Percentiles rank a stretch among this genome's conserved stretches.
phyloP scores from a whole-genome alignment of 2,329 filamentous ascomycete genomes.

The Aureobasidium lini region DNA sequence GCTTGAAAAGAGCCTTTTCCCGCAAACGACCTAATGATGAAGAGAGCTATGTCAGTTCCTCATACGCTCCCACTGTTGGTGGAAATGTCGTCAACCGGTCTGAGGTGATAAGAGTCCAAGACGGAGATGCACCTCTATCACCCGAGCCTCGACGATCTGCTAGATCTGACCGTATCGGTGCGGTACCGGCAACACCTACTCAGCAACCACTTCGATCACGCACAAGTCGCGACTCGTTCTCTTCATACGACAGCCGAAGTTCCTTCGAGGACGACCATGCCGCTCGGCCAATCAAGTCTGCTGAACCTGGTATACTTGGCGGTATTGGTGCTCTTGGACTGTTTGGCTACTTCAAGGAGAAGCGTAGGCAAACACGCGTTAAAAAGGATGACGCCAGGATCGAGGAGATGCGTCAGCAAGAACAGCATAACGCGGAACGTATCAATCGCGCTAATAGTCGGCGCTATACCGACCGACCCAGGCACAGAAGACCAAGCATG shows the following conservation, averaged over 20 bases:
- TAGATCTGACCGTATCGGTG: conserved; percentile 4
- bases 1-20: conserved; percentile 48
- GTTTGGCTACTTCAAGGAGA: conserved; percentile 35
- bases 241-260: conserved; percentile 15
- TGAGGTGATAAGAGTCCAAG: conserved; percentile 44
- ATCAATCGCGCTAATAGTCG: conserved; percentile 23
- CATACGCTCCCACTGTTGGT: conserved; percentile 39
- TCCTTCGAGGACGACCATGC: conserved; percentile 14
- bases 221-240: conserved; percentile 15
- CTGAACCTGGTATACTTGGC: conserved; percentile 34
- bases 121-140: conserved; percentile 15
- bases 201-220: conserved; percentile 10
- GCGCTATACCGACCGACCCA: conserved; percentile 25
- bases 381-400: conserved; percentile 55
- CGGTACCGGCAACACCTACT: not conserved
- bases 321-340: conserved; percentile 42
- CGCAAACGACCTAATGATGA: conserved; percentile 44
- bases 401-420: conserved; percentile 43
- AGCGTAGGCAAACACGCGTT: conserved; percentile 45
- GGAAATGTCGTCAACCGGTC: conserved; percentile 38
- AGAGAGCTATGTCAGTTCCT: conserved; percentile 45
- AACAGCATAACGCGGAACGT: conserved; percentile 34
- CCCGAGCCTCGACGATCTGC: conserved; percentile 9
- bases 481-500: conserved; percentile 23
- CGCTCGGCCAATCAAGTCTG: conserved; percentile 11